Evolutionary conservation across 306 rosid species (phyloP), one percentile per base, ranked within the genome.

Genomic region (Trifolium pratense): DNA sequence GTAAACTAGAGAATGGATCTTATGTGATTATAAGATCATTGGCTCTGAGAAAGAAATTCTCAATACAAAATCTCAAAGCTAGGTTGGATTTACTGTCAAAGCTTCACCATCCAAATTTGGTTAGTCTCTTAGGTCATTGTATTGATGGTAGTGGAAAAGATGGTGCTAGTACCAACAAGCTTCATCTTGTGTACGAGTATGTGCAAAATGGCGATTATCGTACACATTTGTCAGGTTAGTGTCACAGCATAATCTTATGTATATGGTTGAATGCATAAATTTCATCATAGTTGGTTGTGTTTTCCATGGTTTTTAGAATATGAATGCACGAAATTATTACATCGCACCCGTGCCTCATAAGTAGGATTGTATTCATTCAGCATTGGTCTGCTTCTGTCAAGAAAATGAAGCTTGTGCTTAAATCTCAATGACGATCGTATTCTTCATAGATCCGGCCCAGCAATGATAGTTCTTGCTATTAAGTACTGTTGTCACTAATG

Each of bases 41-140:
- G 37, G 57, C 77, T 79, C 37, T 90, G 63, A 71, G 76, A 42
- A 93, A 90, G 86, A 90, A 89, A 79, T 82, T 78, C 68, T 85
- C 97, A 8, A 67, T 70, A 52, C 90, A 86, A 62, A 91, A 84
- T 79, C 91, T 90, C 40, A 87, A 80, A 79, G 96, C 72, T 79
- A 79, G 82, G 56, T 84, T 93, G 70, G 97, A 93, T 66, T 80
- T 85, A 32, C 93, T 93, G 74, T 83, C 98, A 29, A 93, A 87
- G 86, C 90, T 93, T 89, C 93, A 84, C 73, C 97, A 90, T 81
- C 98, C 97, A 21, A 89, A 90, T 83, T 81, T 93, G 86, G 98
- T 91, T 71, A 65, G 85, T 84, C 86, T 93, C 51, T 82, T 93
- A 79, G 98, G 98, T 68, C 86, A 93, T 66, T 87, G 97, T 78